These are phyloP conservation scores for Ceratobasidium sp. DNA, from an alignment of 1,284 basidiomycete species.

Conservation along the genomic window DNA sequence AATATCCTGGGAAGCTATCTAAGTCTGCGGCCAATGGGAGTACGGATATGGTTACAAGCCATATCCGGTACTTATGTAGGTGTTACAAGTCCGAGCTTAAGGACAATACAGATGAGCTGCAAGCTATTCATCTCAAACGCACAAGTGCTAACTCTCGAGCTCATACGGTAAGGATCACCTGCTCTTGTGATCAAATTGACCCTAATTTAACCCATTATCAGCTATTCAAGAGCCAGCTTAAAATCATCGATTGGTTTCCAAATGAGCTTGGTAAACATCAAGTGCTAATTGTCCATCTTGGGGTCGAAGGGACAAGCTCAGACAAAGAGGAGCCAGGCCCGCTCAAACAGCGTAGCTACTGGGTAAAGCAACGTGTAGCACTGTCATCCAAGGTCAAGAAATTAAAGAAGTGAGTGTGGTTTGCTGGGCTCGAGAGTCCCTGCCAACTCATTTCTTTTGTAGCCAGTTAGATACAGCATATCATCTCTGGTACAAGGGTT, in stretches of 20 bases:
- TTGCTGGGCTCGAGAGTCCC: too few relatives aligned
- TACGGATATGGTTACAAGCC: not conserved
- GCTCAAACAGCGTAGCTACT: not conserved
- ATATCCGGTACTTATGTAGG: not conserved
- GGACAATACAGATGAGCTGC: not conserved
- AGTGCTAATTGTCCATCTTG: not conserved
- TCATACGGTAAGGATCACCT: too few relatives aligned
- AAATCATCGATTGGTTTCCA: constrained; percentile 3
- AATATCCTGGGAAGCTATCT: not conserved
- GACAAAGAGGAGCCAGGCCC: not conserved
- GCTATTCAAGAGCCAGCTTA: not conserved
- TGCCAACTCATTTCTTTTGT: too few relatives aligned
- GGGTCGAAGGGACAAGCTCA: constrained; percentile 2
- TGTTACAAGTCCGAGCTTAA: not conserved
- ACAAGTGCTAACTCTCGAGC: not conserved
- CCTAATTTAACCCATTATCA: too few relatives aligned
- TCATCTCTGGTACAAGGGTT: not conserved
- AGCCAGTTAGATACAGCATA: too few relatives aligned
- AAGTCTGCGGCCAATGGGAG: not conserved
- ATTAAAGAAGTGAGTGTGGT: not conserved
- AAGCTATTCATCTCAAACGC: not conserved
- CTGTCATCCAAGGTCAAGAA: not conserved
- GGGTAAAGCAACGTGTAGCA: not conserved
- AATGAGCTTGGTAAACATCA: not conserved
- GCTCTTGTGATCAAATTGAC: too few relatives aligned